phyloP scores from a whole-genome alignment of 371 early-diverging fungal genomes.

The Actinomucor elegans region DNA sequence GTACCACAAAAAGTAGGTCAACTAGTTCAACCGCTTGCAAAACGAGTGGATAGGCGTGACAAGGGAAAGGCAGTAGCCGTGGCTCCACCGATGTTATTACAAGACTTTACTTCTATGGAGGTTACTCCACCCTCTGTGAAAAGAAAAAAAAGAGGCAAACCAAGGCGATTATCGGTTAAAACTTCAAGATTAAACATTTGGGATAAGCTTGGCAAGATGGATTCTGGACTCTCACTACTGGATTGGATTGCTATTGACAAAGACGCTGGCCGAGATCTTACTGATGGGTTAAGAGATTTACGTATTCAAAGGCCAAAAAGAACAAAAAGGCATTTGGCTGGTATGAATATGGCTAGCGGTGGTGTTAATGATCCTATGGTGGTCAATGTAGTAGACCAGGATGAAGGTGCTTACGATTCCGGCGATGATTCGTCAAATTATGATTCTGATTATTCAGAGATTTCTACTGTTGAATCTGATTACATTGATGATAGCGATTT shows the following conservation, averaged over 20 bases:
- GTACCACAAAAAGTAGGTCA: too few species aligned
- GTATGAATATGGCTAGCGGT: background rate
- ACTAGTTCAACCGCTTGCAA: too few species aligned
- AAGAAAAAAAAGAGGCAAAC: background rate
- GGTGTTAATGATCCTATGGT: background rate
- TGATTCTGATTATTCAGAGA: background rate
- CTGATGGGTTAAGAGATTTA: slow-evolving; percentile 10
- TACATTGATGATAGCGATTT: background rate
- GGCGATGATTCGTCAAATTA: background rate
- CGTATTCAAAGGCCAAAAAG: background rate
- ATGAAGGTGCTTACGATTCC: background rate
- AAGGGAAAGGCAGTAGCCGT: too few species aligned
- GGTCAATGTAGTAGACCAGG: background rate
- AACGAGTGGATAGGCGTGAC: too few species aligned
- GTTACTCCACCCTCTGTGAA: background rate
- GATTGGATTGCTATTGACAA: slow-evolving; percentile 22
- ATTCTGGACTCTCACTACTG: slow-evolving; percentile 10
- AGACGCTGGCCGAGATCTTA: slow-evolving; percentile 4
- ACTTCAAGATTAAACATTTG: slow-evolving; percentile 3
- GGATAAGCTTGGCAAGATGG: background rate
- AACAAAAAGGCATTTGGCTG: background rate
- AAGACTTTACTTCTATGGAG: too few species aligned
- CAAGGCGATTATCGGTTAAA: background rate
- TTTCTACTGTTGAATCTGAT: background rate
- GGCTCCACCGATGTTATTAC: too few species aligned